Evolutionary conservation across 768 basidiomycete species (phyloP).

Genomic region (Clitopilus passeckerianus): DNA sequence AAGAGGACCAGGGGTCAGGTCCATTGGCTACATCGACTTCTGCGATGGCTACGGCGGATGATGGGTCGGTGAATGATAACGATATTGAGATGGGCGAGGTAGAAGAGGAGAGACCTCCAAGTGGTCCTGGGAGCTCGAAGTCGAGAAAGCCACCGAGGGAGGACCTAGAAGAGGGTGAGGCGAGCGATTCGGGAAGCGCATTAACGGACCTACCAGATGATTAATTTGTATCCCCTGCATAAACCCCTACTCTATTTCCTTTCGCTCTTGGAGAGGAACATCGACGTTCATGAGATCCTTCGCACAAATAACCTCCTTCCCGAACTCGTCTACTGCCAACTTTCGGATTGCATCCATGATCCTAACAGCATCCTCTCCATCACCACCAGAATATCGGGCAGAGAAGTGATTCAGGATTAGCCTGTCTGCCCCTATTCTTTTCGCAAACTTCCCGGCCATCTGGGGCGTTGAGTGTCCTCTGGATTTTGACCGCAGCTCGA

Average conservation of each 20-base stretch:
- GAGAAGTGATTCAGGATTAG: slow-evolving; percentile 87
- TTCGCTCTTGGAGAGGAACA: slow-evolving; percentile 30
- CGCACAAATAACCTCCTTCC: slow-evolving; percentile 61
- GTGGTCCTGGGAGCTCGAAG: slow-evolving; percentile 30
- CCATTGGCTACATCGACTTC: slow-evolving; percentile 6
- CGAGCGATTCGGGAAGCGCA: slow-evolving; percentile 75
- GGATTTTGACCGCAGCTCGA: slow-evolving; percentile 60
- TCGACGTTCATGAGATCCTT: slow-evolving; percentile 73
- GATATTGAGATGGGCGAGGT: slow-evolving; percentile 94
- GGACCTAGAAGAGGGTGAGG: slow-evolving; percentile 84
- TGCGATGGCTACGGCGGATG: slow-evolving; percentile 11
- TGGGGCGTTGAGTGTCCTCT: slow-evolving; percentile 91
- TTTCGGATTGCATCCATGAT: slow-evolving; percentile 61
- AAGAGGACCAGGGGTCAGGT: slow-evolving; percentile 27
- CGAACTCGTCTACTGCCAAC: slow-evolving; percentile 51
- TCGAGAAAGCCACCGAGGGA: slow-evolving; percentile 56
- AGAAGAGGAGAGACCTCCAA: slow-evolving; percentile 50
- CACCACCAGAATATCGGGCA: slow-evolving; percentile 68
- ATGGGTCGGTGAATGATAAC: slow-evolving; percentile 32
- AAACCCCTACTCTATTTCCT: slow-evolving; percentile 9
- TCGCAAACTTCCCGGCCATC: slow-evolving; percentile 83
- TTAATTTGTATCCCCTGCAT: slow-evolving; percentile 7
- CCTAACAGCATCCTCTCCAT: slow-evolving; percentile 40
- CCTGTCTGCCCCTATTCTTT: slow-evolving; percentile 49
- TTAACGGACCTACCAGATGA: slow-evolving; percentile 74